Conservation (phyloP, 1,284 basidiomycete species). For the Xanthoconium separans region DNA sequence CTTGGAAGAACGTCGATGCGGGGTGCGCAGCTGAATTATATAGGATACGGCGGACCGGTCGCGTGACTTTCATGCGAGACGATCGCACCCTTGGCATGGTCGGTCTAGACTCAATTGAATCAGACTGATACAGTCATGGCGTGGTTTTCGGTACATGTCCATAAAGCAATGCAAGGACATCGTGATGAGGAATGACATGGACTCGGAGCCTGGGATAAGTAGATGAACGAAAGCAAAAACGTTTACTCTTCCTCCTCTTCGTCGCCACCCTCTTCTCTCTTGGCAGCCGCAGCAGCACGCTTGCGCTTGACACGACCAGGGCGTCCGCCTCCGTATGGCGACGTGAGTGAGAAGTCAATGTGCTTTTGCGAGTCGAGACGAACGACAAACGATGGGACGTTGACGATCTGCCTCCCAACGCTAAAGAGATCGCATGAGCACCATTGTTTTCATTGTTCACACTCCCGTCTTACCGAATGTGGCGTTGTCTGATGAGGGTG, state of each 20-base stretch:
- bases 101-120: neutral
- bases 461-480: conserved; percentile 72
- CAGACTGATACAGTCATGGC: conserved; percentile 15
- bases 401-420: conserved; percentile 99
- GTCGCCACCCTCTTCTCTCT: conserved; percentile 87
- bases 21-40: conserved; percentile 14
- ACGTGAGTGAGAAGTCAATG: conserved; percentile 98
- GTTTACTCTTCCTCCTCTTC: conserved; percentile 88
- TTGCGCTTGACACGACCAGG: conserved; percentile 99
- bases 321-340: conserved; percentile 96
- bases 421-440: conserved; percentile 37
- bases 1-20: neutral
- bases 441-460: neutral
- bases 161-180: conserved; percentile 31
- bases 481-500: conserved; percentile 95
- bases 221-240: conserved; percentile 13
- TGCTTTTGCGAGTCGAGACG: conserved; percentile 97
- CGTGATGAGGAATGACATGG: conserved; percentile 26
- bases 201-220: conserved; percentile 27
- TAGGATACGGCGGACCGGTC: neutral
- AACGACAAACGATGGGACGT: conserved; percentile 98
- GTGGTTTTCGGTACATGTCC: conserved; percentile 32
- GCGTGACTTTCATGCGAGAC: conserved; percentile 5
- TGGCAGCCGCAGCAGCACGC: conserved; percentile 91
- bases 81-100: neutral